Evolutionary conservation across 2,329 filamentous ascomycete genomes (phyloP).

Genomic region (Cladosporium sp.): DNA sequence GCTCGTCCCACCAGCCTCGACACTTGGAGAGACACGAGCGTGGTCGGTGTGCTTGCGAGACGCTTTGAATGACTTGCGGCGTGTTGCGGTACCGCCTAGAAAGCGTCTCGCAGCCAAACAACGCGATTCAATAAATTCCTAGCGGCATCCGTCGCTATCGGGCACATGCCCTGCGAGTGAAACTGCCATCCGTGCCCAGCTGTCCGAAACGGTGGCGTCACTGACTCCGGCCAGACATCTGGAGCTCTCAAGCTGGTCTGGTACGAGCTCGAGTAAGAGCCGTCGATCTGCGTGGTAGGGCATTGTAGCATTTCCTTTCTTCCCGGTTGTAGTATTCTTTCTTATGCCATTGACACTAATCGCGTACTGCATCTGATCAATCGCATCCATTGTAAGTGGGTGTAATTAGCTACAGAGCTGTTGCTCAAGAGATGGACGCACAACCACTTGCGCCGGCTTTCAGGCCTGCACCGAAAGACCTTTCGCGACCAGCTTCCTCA

Average conservation of each 20-base stretch:
- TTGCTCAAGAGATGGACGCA: neutral
- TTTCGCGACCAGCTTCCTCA: neutral
- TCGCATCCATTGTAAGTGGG: neutral
- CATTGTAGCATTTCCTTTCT: neutral
- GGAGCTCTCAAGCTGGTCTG: no score
- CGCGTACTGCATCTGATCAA: neutral
- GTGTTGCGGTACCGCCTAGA: neutral
- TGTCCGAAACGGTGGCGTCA: slow-evolving; percentile 3
- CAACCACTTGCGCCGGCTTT: slow-evolving; percentile 1
- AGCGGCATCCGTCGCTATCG: neutral
- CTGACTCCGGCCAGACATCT: neutral
- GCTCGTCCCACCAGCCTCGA: neutral
- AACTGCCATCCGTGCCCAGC: neutral
- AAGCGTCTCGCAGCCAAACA: no score
- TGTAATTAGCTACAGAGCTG: neutral
- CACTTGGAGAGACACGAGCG: no score
- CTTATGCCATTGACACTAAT: neutral
- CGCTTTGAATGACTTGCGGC: neutral
- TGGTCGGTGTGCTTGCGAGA: neutral
- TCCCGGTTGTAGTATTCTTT: neutral
- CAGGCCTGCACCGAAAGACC: slow-evolving; percentile 2
- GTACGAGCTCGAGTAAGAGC: neutral
- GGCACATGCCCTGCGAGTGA: neutral
- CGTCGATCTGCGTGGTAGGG: neutral
- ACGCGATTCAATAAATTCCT: no score